These are phyloP conservation scores for Coriolopsis trogii DNA, from an alignment of 1,284 basidiomycete species.

Conservation along the genomic window DNA sequence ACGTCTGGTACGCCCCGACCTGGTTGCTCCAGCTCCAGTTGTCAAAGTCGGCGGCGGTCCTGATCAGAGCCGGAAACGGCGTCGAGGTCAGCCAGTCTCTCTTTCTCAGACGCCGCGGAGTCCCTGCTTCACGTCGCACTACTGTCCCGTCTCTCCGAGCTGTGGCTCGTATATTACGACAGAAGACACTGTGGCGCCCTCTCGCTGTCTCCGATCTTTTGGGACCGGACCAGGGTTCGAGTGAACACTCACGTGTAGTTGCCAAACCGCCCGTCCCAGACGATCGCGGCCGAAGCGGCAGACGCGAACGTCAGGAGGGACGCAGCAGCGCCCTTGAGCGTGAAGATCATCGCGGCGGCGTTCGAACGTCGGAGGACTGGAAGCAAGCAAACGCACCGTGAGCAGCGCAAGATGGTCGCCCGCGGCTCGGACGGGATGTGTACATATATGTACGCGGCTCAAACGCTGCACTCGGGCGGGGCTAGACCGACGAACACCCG, in stretches of 20 bases:
- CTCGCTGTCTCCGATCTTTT: too few relatives aligned
- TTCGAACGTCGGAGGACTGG: conserved; percentile 18
- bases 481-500: conserved; percentile 22
- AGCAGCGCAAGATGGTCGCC: conserved; percentile 10
- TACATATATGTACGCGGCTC: neutral
- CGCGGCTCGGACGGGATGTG: neutral
- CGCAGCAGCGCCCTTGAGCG: too few relatives aligned
- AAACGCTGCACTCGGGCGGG: neutral
- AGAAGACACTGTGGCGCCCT: too few relatives aligned
- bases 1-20: conserved; percentile 31
- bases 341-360: too few relatives aligned
- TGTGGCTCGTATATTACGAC: too few relatives aligned
- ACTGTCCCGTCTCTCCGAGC: too few relatives aligned
- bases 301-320: conserved; percentile 14
- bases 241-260: conserved; percentile 30
- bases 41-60: conserved; percentile 29
- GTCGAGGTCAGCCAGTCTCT: neutral
- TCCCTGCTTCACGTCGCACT: neutral
- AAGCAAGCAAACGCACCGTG: neutral
- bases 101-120: neutral
- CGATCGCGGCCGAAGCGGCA: conserved; percentile 24
- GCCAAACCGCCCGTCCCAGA: conserved; percentile 33
- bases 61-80: conserved; percentile 8
- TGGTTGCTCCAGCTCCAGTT: conserved; percentile 33
- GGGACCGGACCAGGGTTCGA: too few relatives aligned